phyloP scores from a whole-genome alignment of 108 stramenopile genomes.

The Hondaea fermentalgiana region DNA sequence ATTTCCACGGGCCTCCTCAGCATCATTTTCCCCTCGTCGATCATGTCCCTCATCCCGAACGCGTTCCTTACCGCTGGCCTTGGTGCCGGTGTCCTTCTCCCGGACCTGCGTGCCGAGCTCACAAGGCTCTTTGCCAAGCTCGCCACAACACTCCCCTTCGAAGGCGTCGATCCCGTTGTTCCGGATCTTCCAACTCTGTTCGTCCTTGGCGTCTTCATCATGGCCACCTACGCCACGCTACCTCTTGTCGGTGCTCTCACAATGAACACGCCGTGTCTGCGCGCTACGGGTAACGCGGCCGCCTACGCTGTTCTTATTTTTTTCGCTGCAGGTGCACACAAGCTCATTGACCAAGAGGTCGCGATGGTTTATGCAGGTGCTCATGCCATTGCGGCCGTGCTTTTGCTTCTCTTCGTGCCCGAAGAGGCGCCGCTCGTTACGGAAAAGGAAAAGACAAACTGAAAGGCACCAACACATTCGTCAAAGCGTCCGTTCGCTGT shows the following conservation, averaged over 20 bases:
- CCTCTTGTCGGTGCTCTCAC: background rate
- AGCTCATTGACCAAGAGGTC: background rate
- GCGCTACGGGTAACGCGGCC: background rate
- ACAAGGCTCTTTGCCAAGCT: background rate
- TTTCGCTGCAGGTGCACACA: background rate
- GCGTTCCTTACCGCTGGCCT: background rate
- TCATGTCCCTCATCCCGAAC: background rate
- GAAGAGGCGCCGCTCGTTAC: background rate
- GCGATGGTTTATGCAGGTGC: background rate
- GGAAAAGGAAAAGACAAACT: background rate
- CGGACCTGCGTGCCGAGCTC: background rate
- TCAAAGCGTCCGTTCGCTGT: too few species aligned
- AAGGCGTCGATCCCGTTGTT: background rate
- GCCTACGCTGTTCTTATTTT: background rate
- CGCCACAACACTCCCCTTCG: background rate
- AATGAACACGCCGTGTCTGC: background rate
- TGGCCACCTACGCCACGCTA: background rate
- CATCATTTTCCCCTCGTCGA: background rate
- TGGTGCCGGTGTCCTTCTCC: background rate
- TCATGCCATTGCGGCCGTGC: background rate
- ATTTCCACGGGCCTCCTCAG: background rate
- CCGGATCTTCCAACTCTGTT: background rate
- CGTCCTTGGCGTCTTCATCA: background rate
- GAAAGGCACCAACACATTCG: background rate
- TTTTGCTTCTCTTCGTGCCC: background rate